phyloP scores from a whole-genome alignment of 345 rosid species.

The Moricandia moricandioides region DNA sequence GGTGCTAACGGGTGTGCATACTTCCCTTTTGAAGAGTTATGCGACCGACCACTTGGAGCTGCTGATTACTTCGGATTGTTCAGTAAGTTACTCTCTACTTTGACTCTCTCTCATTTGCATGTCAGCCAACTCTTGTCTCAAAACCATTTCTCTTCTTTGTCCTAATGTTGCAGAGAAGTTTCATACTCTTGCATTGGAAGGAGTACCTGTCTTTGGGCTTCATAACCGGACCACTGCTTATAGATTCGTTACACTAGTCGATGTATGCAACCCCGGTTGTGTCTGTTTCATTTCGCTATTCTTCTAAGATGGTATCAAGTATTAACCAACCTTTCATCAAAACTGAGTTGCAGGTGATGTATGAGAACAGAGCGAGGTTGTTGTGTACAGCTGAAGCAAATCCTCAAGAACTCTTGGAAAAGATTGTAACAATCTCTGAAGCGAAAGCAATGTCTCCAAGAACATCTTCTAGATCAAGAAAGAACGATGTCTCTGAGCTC shows the following conservation, averaged over 20 bases:
- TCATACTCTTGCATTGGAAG: conserved; percentile 89
- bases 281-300: background rate
- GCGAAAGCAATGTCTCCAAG: conserved; percentile 76
- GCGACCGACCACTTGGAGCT: conserved; percentile 95
- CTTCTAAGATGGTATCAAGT: background rate
- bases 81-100: conserved; percentile 55
- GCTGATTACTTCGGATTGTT: conserved; percentile 95
- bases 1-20: conserved; percentile 93
- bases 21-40: conserved; percentile 83
- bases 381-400: conserved; percentile 86
- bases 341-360: conserved; percentile 69
- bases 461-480: conserved; percentile 79
- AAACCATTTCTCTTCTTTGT: background rate
- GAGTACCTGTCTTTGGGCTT: conserved; percentile 77
- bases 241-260: conserved; percentile 91
- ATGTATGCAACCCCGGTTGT: conserved; percentile 47
- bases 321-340: background rate
- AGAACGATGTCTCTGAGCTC: conserved; percentile 69
- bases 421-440: conserved; percentile 67
- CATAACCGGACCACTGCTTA: conserved; percentile 84
- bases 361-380: conserved; percentile 79
- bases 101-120: background rate
- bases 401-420: conserved; percentile 71
- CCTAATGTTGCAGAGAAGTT: conserved; percentile 61
- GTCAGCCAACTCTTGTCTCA: background rate